Evolutionary conservation across 225 moss, liverwort and hornwort genomes (phyloP), one percentile per base, ranked within the genome.

Genomic region (Ulota crispa): DNA sequence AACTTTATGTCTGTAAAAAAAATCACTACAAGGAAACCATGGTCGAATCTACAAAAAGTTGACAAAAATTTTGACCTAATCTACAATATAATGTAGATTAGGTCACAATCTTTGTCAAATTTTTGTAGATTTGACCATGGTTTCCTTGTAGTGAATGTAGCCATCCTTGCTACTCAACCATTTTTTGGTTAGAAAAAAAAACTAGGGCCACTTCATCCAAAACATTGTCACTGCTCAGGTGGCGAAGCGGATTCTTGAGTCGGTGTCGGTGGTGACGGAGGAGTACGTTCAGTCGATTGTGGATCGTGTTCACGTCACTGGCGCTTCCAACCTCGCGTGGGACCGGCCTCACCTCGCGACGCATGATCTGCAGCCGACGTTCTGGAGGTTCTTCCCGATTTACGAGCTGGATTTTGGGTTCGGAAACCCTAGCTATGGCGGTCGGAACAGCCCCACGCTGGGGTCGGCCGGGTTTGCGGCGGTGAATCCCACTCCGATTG

Each of bases 371-470:
- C 84, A 76, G 37, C 86, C 84, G 0, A 86, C 86, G 0, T 86
- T 89, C 24, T 89, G 89, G 89, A 84, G 86, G 43, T 86, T 81
- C 36, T 89, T 86, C 62, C 89, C 89, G 1, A 79, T 89, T 61
- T 89, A 84, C 50, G 89, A 86, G 43, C 70, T 89, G 45, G 84
- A 89, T 28, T 89, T 86, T 19, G 86, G 86, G 15, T 89, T 86
- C 1, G 89, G 89, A 27, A 23, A 13, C 10, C 84, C 86, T 1
- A 31, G 31, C 34, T 89, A 28, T 30, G 89, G 86, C 12, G 86
- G 84, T 11, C 70, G 89, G 62, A 89, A 86, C 13, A 84, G 76
- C 32, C 15, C 75, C 1, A 2, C 0, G 3, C 13, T 42, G 8
- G 84, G 86, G 15, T 75, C 78, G 8, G 37, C 89, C 24, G 84